Evolutionary conservation across 73 alveolate species (phyloP).

Genomic region (Uronychia binucleata): DNA sequence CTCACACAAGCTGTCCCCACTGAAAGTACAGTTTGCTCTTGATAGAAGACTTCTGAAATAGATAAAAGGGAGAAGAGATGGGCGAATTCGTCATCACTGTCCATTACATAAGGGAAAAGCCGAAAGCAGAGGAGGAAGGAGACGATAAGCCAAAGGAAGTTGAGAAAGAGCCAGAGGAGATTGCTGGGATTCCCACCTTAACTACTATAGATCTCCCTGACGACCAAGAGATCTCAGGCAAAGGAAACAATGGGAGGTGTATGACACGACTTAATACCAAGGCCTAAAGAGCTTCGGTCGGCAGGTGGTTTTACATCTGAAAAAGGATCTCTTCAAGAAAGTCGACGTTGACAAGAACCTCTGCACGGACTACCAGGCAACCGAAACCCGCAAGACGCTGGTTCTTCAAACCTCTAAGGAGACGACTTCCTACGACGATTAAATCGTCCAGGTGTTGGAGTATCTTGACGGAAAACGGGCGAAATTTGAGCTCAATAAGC

Average conservation of each 20-base stretch:
- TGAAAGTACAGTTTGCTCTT: not conserved
- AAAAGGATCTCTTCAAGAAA: not conserved
- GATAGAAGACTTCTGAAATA: no score
- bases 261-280: not conserved
- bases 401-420: not conserved
- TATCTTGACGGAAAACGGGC: conserved; percentile 24
- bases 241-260: not conserved
- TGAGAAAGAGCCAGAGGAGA: not conserved
- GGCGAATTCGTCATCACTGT: no score
- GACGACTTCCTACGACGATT: conserved; percentile 26
- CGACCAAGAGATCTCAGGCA: not conserved
- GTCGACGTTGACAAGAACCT: not conserved
- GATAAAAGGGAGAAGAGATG: no score
- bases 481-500: conserved; percentile 48
- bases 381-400: no score
- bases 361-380: not conserved
- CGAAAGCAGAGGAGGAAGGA: no score
- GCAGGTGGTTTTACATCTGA: not conserved
- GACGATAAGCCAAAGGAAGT: not conserved
- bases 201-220: not conserved
- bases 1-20: not conserved
- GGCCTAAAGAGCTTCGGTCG: not conserved
- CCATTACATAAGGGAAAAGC: no score
- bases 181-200: not conserved
- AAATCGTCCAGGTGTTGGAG: conserved; percentile 30